Base-by-base conservation (phyloP, 2,329 filamentous ascomycete species). In the Aspergillus fumigatus region DNA sequence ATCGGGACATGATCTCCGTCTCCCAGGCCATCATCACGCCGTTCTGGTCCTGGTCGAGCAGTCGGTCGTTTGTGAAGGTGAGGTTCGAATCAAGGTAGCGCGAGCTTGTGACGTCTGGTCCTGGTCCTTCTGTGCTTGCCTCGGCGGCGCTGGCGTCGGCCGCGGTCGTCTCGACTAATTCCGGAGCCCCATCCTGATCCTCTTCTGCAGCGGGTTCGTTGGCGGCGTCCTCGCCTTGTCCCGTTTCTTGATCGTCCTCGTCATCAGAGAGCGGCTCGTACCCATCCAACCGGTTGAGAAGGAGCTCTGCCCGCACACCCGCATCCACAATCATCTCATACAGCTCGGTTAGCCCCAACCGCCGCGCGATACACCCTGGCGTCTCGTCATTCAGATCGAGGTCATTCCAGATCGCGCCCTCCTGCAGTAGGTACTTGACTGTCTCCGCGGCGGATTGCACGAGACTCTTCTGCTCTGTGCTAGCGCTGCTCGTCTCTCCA, bases 331-430 rank as follows among this genome's bases (percentile, higher is more conserved):
- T 90, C 56, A 92, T 74, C 43, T 88, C 84, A 70, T 99, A 97
- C 38, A 97, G 76, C 51, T 84, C 82, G 53, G 75, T 80, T 65
- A 89, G 78, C 0, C 88, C 88, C 25, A 97, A 63, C 48, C 84
- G 71, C 27, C 81, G 80, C 8, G 94, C 94, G 47, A 97, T 78
- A 71, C 93, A 97, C 7, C 92, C 94, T 0, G 94, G 92, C 3
- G 94, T 97, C 79, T 97, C 93, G 66, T 91, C 84, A 65, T 90
- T 88, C 63, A 80, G 77, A 73, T 97, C 91, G 55, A 97, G 79
- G 71, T 97, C 92, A 76, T 99, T 99, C 94, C 94, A 99, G 65
- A 97, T 97, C 10, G 91, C 94, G 32, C 94, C 94, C 64, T 89
- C 88, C 67, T 92, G 83, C 58, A 97, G 85, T 7, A 97, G 81